Conservation (phyloP, 2,329 filamentous ascomycete genomes). For the Botrytis fragariae region DNA sequence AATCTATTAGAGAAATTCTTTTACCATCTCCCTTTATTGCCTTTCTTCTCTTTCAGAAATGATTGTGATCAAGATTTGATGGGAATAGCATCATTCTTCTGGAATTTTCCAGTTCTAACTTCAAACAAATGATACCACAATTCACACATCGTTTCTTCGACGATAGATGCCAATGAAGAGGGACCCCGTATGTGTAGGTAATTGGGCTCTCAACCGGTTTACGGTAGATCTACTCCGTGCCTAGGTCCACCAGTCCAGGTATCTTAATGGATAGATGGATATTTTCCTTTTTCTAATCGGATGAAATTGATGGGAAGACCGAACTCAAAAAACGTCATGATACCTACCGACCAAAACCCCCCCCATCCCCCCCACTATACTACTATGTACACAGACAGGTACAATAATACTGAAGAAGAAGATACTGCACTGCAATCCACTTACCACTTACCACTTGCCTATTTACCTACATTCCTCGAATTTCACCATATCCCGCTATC, state of each 20-base stretch:
- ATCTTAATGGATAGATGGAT: not conserved
- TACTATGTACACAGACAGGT: not conserved
- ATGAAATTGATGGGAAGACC: not conserved
- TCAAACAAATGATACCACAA: not conserved
- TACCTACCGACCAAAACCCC: not conserved
- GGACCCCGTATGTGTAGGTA: not conserved
- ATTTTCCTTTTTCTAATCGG: not conserved
- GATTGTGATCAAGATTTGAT: not conserved
- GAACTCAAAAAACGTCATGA: conserved; percentile 13
- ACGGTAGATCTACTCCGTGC: not conserved
- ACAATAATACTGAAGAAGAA: not conserved
- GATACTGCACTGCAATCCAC: not conserved
- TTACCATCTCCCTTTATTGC: not conserved
- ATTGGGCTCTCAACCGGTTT: not conserved
- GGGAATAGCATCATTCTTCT: not conserved
- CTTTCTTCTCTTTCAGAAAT: not conserved
- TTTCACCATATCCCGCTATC: not conserved
- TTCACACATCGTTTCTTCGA: not conserved
- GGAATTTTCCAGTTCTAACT: too few relatives aligned
- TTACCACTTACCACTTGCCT: not conserved
- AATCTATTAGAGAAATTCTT: not conserved
- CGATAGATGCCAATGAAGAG: not conserved
- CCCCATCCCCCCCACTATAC: not conserved
- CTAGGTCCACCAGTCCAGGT: not conserved
- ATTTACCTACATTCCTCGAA: not conserved